Evolutionary conservation across 106 monocot genomes (phyloP), one percentile per base, ranked within the genome.

Genomic region (Platanthera guangdongensis): DNA sequence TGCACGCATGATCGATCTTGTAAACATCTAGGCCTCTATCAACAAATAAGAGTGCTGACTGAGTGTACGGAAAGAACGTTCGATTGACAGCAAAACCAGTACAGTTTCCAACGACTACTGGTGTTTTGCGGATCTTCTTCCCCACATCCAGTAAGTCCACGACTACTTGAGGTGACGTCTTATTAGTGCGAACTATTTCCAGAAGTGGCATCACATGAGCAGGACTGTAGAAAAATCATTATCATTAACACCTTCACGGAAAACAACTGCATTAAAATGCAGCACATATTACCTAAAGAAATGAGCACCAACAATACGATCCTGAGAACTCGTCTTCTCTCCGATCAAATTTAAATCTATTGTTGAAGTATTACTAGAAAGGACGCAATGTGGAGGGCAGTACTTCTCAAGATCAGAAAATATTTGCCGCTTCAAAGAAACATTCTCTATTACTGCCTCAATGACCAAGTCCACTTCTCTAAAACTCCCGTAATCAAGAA

Each of bases 21-120:
- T 99, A 99, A 16, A 92, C 82, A 80, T 99, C 99, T 79, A 99
- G 78, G 78, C 99, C 99, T 77, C 75, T 79, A 76, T 99, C 92
- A 25, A 92, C 88, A 69, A 94, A 82, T 64, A 99, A 77, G 15
- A 90, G 70, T 45, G 99, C 99, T 52, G 94, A 86, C 78, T 94
- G 92, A 68, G 89, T 86, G 76, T 99, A 99, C 68, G 99, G 99
- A 80, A 99, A 99, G 85, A 99, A 99, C 92, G 90, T 99, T 48
- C 99, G 79, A 62, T 99, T 99, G 65, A 99, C 99, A 9, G 99
- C 94, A 85, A 99, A 99, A 14, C 99, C 99, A 45, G 99, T 99
- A 67, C 94, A 94, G 60, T 88, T 99, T 50, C 94, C 99, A 67
- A 94, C 99, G 8, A 99, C 94, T 78, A 94, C 81, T 9, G 99